Base-by-base conservation (phyloP, 2,329 filamentous ascomycete genomes). In the Thermoascus crustaceus region DNA sequence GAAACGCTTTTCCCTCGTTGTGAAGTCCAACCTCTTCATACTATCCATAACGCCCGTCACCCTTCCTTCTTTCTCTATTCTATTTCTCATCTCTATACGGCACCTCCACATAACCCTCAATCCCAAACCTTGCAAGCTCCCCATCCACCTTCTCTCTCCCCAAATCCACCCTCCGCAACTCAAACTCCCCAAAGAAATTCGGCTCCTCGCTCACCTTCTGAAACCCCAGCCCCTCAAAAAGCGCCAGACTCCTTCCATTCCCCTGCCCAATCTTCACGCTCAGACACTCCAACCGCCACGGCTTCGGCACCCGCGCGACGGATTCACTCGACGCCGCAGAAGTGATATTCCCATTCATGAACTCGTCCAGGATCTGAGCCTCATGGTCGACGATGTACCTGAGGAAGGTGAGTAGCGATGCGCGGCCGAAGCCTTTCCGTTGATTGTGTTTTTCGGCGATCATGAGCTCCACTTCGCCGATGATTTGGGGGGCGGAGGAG, bases 391-490 rank as follows among this genome's bases (percentile, higher is more conserved):
- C 46, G 4, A 94, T 67, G 51, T 87, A 96, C 30, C 67, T 59
- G 32, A 95, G 51, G 37, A 96, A 82, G 0, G 76, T 64, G 2
- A 76, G 54, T 1, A 94, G 67, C 0, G 82, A 75, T 0, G 75
- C 73, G 4, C 69, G 66, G 0, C 85, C 87, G 5, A 78, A 64
- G 0, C 86, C 86, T 5, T 67, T 64, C 0, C 80, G 67, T 16
- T 80, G 76, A 19, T 76, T 63, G 0, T 57, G 52, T 4, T 61
- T 61, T 2, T 67, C 63, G 0, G 86, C 86, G 42, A 94, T 79
- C 87, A 94, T 94, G 44, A 94, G 74, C 58, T 94, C 85, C 5
- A 94, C 61, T 53, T 94, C 87, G 16, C 83, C 87, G 3, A 81
- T 59, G 7, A 69, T 46, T 17, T 52, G 46, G 0, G 56, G 52